These are phyloP conservation scores for Usnea hakonensis DNA, from an alignment of 495 filamentous ascomycete species.

Conservation along the genomic window DNA sequence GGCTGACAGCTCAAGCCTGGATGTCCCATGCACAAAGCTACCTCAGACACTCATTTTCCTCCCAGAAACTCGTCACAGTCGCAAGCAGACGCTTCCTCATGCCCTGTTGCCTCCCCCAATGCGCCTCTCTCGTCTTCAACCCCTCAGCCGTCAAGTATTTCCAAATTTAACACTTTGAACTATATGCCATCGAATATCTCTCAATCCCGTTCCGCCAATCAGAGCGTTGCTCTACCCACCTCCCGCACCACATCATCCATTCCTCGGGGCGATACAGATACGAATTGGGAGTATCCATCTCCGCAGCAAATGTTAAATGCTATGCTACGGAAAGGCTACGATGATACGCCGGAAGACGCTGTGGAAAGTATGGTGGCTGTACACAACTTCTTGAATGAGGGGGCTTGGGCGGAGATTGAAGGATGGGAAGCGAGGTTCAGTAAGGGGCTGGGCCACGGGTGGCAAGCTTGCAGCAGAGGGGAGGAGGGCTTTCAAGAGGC, in stretches of 20 bases:
- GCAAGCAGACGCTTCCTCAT: slow-evolving; percentile 40
- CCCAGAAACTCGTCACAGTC: slow-evolving; percentile 30
- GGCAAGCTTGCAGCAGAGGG: slow-evolving; percentile 65
- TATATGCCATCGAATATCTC: slow-evolving; percentile 89
- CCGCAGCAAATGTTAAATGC: slow-evolving; percentile 99
- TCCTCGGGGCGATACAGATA: slow-evolving; percentile 61
- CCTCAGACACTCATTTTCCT: slow-evolving; percentile 36
- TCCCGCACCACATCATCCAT: slow-evolving; percentile 78
- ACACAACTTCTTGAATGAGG: slow-evolving; percentile 97
- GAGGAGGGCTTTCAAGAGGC: slow-evolving; percentile 48
- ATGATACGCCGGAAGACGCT: slow-evolving; percentile 82
- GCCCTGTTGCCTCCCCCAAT: slow-evolving; percentile 44
- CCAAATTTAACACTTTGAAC: slow-evolving; percentile 85
- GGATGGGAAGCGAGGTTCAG: slow-evolving; percentile 84
- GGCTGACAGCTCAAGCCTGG: slow-evolving; percentile 48
- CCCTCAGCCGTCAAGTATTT: slow-evolving; percentile 44
- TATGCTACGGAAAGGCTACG: slow-evolving; percentile 88
- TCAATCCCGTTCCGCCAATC: slow-evolving; percentile 63
- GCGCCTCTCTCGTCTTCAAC: slow-evolving; percentile 29
- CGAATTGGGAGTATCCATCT: slow-evolving; percentile 95
- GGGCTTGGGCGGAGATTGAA: slow-evolving; percentile 89
- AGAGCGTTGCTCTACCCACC: slow-evolving; percentile 64
- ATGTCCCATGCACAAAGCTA: slow-evolving; percentile 82
- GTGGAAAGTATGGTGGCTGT: slow-evolving; percentile 97
- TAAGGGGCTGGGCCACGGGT: slow-evolving; percentile 60